phyloP scores from a whole-genome alignment of 257 asterid species.

The Coffea canephora region DNA sequence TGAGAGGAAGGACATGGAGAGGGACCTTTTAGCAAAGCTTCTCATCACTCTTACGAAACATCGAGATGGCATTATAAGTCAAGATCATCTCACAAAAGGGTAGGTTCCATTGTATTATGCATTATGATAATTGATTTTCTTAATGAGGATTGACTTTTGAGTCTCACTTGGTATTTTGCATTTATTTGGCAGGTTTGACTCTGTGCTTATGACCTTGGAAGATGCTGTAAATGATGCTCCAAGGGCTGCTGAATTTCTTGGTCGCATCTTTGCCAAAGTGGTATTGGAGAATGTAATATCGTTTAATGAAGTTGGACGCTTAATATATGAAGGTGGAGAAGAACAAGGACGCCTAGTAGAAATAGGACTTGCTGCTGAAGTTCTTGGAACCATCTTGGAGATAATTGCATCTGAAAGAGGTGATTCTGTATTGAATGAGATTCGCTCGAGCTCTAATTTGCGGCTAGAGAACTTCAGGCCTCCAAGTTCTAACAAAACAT shows the following conservation, averaged over 20 bases:
- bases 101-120: constrained; percentile 21
- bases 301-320: constrained; percentile 27
- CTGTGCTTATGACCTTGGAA: constrained; percentile 37
- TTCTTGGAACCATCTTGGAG: constrained; percentile 43
- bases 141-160: not conserved
- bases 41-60: constrained; percentile 59
- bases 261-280: constrained; percentile 34
- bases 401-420: constrained; percentile 37
- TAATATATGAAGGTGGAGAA: constrained; percentile 47
- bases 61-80: constrained; percentile 45
- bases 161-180: constrained; percentile 10
- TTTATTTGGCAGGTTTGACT: constrained; percentile 36
- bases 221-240: constrained; percentile 56
- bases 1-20: constrained; percentile 82
- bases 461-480: constrained; percentile 37
- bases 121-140: not conserved
- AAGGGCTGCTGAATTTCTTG: constrained; percentile 50
- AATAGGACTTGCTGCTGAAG: constrained; percentile 50
- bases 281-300: constrained; percentile 33
- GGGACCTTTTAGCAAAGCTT: constrained; percentile 68
- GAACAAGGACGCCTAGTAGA: constrained; percentile 43
- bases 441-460: constrained; percentile 27
- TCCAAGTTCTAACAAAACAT: constrained; percentile 37
- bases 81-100: constrained; percentile 78
- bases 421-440: constrained; percentile 26